Base-by-base conservation (phyloP, 2,329 filamentous ascomycete genomes). In the Thielaviopsis punctulata region DNA sequence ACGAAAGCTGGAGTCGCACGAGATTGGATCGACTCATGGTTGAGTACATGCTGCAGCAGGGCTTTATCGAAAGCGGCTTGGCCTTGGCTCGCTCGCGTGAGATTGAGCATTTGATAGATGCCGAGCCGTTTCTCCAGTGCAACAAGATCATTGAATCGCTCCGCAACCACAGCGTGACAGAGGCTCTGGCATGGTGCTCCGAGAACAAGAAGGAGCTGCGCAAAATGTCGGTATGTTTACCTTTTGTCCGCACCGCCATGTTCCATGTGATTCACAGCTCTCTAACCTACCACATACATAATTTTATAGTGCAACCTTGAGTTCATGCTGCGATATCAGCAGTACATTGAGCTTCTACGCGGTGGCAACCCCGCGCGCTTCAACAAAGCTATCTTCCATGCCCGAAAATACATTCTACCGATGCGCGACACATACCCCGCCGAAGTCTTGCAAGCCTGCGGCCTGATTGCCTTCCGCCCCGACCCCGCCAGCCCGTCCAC, bases 141-240 rank as follows among this genome's bases (percentile, higher is more conserved):
- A 82, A 82, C 56, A 76, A 75, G 54, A 87, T 96, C 58, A 80
- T 86, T 55, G 74, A 81, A 59, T 84, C 82, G 56, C 68, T 98
- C 55, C 69, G 77, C 44, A 73, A 73, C 39, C 80, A 82, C 27
- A 85, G 80, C 59, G 84, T 90, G 4, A 73, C 74, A 33, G 85
- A 93, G 60, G 89, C 88, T 21, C 66, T 98, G 52, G 77, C 79
- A 12, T 98, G 92, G 92, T 95, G 92, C 64, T 78, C 74, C 15
- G 90, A 96, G 61, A 95, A 95, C 66, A 92, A 93, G 66, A 89
- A 90, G 61, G 84, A 89, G 57, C 69, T 98, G 55, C 85, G 88
- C 62, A 94, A 92, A 72, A 83, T 86, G 66, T 82, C 86, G 64
- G 84, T 86, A 65, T 56, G 77, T 63, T 12, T 39, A 22, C 47